phyloP scores from a whole-genome alignment of 306 rosid species.

The Gillenia trifoliata region DNA sequence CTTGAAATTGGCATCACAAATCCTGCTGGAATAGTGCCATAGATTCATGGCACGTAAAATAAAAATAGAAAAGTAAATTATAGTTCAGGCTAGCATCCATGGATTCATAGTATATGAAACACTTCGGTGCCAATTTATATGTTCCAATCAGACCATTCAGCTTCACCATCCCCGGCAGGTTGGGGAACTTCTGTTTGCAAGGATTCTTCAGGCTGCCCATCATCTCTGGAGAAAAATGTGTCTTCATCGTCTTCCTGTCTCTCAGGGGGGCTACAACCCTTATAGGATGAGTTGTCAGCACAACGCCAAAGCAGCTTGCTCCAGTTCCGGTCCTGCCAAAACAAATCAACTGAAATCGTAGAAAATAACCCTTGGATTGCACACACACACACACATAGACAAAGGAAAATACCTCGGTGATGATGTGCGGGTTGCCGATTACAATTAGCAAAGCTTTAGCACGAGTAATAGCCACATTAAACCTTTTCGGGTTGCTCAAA shows the following conservation, averaged over 20 bases:
- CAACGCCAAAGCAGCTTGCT: constrained; percentile 82
- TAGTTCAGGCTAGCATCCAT: not conserved
- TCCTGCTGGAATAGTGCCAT: not conserved
- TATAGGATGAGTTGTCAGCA: constrained; percentile 67
- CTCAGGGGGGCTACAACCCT: constrained; percentile 73
- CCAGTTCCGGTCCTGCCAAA: constrained; percentile 75
- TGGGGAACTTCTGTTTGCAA: constrained; percentile 26
- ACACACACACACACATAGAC: not conserved
- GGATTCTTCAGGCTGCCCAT: constrained; percentile 25
- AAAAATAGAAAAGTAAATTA: not conserved
- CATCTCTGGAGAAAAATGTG: constrained; percentile 11
- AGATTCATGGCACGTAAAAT: not conserved
- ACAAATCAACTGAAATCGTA: not conserved
- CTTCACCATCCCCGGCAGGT: constrained; percentile 36
- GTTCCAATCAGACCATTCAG: constrained; percentile 78
- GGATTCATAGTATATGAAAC: no score
- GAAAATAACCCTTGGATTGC: not conserved
- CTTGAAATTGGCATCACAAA: not conserved
- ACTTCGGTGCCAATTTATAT: not conserved
- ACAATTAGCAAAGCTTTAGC: constrained; percentile 78
- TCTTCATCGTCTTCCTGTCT: constrained; percentile 37
- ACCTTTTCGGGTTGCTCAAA: constrained; percentile 83
- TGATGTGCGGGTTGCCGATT: constrained; percentile 88
- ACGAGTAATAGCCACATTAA: constrained; percentile 90
- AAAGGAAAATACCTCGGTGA: constrained; percentile 60